Evolutionary conservation across 2,329 filamentous ascomycete genomes (phyloP), one percentile per base, ranked within the genome.

Genomic region (Fusarium musae): DNA sequence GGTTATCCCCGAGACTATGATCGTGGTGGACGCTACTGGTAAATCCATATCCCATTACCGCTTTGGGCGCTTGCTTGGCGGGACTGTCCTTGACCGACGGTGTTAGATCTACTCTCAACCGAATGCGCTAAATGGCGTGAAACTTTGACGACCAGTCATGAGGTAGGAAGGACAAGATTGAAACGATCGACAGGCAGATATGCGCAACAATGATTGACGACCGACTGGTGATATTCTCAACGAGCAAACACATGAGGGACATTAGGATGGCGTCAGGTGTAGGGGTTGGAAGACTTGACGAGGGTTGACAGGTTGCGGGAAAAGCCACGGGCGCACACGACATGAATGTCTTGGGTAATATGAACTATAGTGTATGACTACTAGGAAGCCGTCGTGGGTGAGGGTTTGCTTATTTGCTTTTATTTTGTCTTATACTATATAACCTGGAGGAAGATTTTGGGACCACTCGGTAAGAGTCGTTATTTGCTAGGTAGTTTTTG

Each of bases 11-110:
- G 85, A 66, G 86, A 87, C 57, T 88, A 89, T 77, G 84, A 86
- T 40, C 84, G 86, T 73, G 83, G 85, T 74, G 84, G 84, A 69
- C 84, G 84, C 71, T 87, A 87, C 82, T 87, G 84, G 84, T 86
- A 85, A 85, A 80, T 82, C 58, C 59, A 70, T 73, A 76, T 78
- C 70, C 69, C 73, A 71, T 74, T 68, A 65, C 68, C 60, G 64
- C 73, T 73, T 75, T 58, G 66, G 59, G 71, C 75, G 65, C 73
- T 77, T 69, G 53, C 76, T 76, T 78, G 72, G 74, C 74, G 70
- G 75, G 79, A 81, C 70, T 76, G 72, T 80, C 79, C 77, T 83
- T 83, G 77, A 82, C 80, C 74, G 70, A 73, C 71, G 76, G 75
- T 79, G 72, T 73, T 82, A 83, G 81, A 83, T 82, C 65, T 73